Conservation (phyloP, 192 early-diverging fungal genomes). For the Entophlyctis luteolus region DNA sequence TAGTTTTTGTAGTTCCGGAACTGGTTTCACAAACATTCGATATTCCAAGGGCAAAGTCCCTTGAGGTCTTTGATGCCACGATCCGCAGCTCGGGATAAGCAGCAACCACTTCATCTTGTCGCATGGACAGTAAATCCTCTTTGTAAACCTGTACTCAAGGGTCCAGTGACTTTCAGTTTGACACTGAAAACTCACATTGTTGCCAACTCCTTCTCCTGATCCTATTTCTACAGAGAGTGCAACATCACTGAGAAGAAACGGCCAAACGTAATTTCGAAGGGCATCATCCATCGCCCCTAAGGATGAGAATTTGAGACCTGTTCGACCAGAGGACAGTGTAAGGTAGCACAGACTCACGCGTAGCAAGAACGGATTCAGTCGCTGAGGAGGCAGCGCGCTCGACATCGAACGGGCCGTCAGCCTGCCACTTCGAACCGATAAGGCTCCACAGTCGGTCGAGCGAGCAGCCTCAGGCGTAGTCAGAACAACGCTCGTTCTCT, state of each 20-base stretch:
- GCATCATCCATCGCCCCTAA: conserved; percentile 10
- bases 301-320: too few relatives aligned
- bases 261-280: conserved; percentile 20
- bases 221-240: too few relatives aligned
- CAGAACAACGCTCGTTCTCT: background rate
- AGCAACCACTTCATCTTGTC: background rate
- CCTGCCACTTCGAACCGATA: conserved; percentile 36
- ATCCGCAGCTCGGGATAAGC: conserved; percentile 27
- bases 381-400: background rate
- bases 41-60: conserved; percentile 36
- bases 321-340: too few relatives aligned
- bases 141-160: conserved; percentile 14
- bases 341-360: too few relatives aligned
- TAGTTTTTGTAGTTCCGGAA: background rate
- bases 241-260: conserved; percentile 4
- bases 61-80: conserved; percentile 20
- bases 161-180: too few relatives aligned
- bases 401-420: conserved; percentile 11
- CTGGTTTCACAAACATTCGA: conserved; percentile 31
- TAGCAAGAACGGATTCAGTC: too few relatives aligned
- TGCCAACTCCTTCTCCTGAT: too few relatives aligned
- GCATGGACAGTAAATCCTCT: conserved; percentile 4
- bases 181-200: too few relatives aligned
- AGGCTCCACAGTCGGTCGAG: conserved; percentile 31
- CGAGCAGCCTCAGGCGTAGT: conserved; percentile 30